phyloP scores from a whole-genome alignment of 1,284 basidiomycete genomes.

The Cutaneotrichosporon spelunceum region DNA sequence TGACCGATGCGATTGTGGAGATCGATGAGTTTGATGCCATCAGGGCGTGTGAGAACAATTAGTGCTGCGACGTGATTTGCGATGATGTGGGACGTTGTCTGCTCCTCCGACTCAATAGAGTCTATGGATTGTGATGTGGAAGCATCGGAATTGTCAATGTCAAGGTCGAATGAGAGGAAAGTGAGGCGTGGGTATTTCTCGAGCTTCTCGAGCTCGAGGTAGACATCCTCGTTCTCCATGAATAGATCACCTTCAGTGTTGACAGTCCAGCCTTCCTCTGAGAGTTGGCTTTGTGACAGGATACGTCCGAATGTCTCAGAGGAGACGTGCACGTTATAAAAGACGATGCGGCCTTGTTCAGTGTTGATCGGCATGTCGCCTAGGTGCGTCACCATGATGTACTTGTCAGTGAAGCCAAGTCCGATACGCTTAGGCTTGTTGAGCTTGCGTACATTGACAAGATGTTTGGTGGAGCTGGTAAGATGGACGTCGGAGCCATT shows the following conservation, averaged over 20 bases:
- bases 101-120: not conserved
- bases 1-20: conserved; percentile 6
- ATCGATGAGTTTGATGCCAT: not conserved
- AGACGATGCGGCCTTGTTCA: not conserved
- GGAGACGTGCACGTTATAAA: not conserved
- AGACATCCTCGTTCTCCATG: not conserved
- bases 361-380: not conserved
- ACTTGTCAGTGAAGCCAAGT: not conserved
- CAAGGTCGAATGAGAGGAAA: not conserved
- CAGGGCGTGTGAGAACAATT: not conserved
- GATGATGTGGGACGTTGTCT: not conserved
- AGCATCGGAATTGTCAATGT: not conserved
- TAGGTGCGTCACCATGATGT: not conserved
- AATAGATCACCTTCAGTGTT: not conserved
- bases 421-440: not conserved
- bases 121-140: too few species aligned
- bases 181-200: not conserved
- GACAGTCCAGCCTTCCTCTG: not conserved
- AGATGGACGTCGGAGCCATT: not conserved
- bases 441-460: not conserved
- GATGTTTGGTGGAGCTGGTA: not conserved
- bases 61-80: not conserved
- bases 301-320: not conserved
- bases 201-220: not conserved
- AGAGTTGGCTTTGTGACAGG: not conserved